Base-by-base conservation (phyloP, 257 asterid genomes). In the Forsythia suspensa region DNA sequence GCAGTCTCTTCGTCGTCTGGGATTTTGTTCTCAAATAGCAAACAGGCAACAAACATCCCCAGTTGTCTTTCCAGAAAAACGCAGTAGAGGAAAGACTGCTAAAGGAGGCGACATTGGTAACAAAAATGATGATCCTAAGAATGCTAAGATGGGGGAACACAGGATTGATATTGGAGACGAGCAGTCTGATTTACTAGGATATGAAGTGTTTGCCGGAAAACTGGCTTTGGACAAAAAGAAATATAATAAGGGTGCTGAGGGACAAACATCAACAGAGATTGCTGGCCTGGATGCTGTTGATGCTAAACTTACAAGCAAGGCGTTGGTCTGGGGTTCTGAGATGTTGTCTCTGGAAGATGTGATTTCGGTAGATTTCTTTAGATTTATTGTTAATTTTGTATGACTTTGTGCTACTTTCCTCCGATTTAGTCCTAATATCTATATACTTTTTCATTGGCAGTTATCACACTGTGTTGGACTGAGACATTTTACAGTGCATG, bases 161-260 rank as follows among this genome's bases (percentile, higher is more conserved):
- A 94, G 86, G 86, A 91, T 96, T 84, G 97, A 96, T 84, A 83
- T 96, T 72, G 98, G 94, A 80, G 98, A 96, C 75, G 98, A 96
- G 87, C 87, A 92, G 79, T 94, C 96, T 67, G 96, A 92, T 82
- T 90, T 96, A 79, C 85, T 96, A 71, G 97, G 99, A 63, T 94
- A 92, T 83, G 96, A 91, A 79, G 95, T 96, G 15, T 84, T 90
- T 79, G 82, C 90, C 5, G 98, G 97, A 46, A 94, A 96, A 84
- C 90, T 96, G 81, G 87, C 89, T 43, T 78, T 82, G 71, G 96
- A 91, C 81, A 90, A 87, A 89, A 87, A 82, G 21, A 91, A 86
- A 80, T 79, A 86, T 39, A 73, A 74, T 80, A 89, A 94, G 84
- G 87, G 81, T 38, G 41, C 80, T 15, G 96, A 89, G 76, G 46